Evolutionary conservation across 2,329 filamentous ascomycete species (phyloP).

Genomic region (Coniella lustricola): DNA sequence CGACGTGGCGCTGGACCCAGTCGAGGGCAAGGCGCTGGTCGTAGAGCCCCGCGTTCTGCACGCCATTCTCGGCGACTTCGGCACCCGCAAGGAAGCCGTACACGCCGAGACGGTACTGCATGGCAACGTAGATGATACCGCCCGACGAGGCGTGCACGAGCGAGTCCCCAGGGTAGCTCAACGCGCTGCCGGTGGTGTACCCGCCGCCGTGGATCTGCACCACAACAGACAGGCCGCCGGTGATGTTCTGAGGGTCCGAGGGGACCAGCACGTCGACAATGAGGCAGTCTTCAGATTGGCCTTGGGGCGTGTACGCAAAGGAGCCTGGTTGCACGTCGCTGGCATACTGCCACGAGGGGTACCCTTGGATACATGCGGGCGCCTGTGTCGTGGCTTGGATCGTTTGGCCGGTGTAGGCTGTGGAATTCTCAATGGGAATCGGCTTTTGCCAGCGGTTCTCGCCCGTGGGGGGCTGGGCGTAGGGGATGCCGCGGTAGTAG

Average conservation of each 20-base stretch:
- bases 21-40: conserved; percentile 55
- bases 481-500: conserved; percentile 6
- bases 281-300: conserved; percentile 26
- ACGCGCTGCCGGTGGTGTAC: conserved; percentile 5
- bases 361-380: conserved; percentile 1
- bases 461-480: not conserved
- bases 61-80: conserved; percentile 44
- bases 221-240: conserved; percentile 12
- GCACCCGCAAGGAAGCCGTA: conserved; percentile 56
- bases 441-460: conserved; percentile 4
- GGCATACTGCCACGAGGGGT: not conserved
- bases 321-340: not conserved
- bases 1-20: conserved; percentile 56
- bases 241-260: conserved; percentile 11
- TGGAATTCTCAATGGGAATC: conserved; percentile 1
- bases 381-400: conserved; percentile 1
- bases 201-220: conserved; percentile 17
- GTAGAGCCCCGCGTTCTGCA: conserved; percentile 55
- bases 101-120: conserved; percentile 56
- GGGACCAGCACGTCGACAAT: conserved; percentile 28
- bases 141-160: conserved; percentile 5
- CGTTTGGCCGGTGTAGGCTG: conserved; percentile 5
- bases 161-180: conserved; percentile 5
- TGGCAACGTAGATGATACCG: conserved; percentile 46
- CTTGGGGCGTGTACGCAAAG: not conserved